phyloP scores from a whole-genome alignment of 73 alveolate species.

The Urostyla sp. region DNA sequence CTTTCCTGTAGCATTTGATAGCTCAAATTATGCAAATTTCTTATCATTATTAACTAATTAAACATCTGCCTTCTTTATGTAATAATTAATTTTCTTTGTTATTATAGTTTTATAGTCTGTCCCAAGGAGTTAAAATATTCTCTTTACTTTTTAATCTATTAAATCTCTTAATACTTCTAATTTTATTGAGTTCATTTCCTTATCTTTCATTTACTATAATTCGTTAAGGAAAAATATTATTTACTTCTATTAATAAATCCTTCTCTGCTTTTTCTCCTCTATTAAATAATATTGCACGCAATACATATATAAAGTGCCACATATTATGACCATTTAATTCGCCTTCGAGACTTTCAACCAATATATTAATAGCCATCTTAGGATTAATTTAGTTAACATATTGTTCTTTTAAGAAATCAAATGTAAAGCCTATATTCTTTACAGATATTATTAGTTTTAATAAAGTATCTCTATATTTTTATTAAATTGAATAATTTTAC shows the following conservation, averaged over 20 bases:
- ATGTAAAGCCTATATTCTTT: conserved; percentile 18
- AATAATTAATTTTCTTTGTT: conserved; percentile 13
- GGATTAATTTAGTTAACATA: conserved; percentile 58
- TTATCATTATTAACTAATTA: conserved; percentile 2
- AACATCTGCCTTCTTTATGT: conserved; percentile 42
- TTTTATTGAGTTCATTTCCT: conserved; percentile 32
- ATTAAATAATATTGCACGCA: conserved; percentile 51
- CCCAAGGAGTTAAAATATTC: too few relatives aligned
- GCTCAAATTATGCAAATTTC: conserved; percentile 44
- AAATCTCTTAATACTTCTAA: conserved; percentile 21
- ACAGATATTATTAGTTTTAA: conserved; percentile 63
- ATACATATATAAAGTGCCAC: conserved; percentile 67
- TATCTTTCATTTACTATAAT: conserved; percentile 9
- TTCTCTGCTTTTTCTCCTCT: conserved; percentile 62
- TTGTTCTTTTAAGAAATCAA: conserved; percentile 46
- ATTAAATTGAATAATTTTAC: background rate
- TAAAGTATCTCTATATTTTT: conserved; percentile 48
- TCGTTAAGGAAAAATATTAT: background rate
- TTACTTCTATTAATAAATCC: conserved; percentile 31
- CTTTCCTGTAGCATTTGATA: conserved; percentile 31
- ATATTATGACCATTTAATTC: conserved; percentile 54
- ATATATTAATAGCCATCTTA: conserved; percentile 41
- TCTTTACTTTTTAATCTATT: conserved; percentile 19
- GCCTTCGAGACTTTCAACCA: conserved; percentile 46
- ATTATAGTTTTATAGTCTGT: background rate